These are phyloP conservation scores for Aspergillus fumigatus DNA, from an alignment of 2,329 filamentous ascomycete species.

Conservation along the genomic window DNA sequence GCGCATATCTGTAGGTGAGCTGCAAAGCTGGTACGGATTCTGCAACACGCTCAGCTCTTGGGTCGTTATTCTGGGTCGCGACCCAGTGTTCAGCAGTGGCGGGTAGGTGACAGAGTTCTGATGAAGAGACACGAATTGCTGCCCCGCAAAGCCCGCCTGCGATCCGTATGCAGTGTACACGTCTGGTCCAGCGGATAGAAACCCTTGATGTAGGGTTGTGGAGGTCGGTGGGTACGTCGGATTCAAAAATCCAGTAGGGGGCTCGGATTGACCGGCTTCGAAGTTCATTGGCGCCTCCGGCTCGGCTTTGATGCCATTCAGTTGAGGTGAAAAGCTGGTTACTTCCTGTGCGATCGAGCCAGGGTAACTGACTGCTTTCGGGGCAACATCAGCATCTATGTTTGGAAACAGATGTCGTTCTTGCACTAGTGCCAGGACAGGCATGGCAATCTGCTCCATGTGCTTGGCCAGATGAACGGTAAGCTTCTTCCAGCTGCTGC, in stretches of 20 bases:
- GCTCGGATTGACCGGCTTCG: slow-evolving; percentile 5
- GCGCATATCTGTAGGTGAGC: slow-evolving; percentile 22
- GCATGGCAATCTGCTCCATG: slow-evolving; percentile 87
- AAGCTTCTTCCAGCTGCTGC: slow-evolving; percentile 84
- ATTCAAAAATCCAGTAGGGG: slow-evolving; percentile 9
- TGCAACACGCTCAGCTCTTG: slow-evolving; percentile 16
- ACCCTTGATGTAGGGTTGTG: slow-evolving; percentile 20
- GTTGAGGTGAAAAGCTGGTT: slow-evolving; percentile 6
- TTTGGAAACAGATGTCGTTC: slow-evolving; percentile 34
- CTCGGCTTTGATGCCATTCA: slow-evolving; percentile 4
- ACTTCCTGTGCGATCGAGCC: slow-evolving; percentile 5
- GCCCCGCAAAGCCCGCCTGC: slow-evolving; percentile 9
- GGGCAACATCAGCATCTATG: slow-evolving; percentile 5
- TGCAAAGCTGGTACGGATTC: slow-evolving; percentile 20
- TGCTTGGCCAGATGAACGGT: slow-evolving; percentile 92
- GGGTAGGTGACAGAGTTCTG: slow-evolving; percentile 31
- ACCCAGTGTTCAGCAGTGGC: slow-evolving; percentile 27
- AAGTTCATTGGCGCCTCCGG: slow-evolving; percentile 8
- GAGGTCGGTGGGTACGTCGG: slow-evolving; percentile 15
- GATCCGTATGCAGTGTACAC: slow-evolving; percentile 7
- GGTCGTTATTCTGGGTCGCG: slow-evolving; percentile 18
- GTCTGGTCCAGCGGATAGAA: slow-evolving; percentile 26
- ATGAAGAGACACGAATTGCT: slow-evolving; percentile 22
- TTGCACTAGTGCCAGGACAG: slow-evolving; percentile 57
- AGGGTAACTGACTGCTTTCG: slow-evolving; percentile 5